These are phyloP conservation scores for Stephania cephalantha DNA, from an alignment of 164 flowering plant species.

Conservation along the genomic window DNA sequence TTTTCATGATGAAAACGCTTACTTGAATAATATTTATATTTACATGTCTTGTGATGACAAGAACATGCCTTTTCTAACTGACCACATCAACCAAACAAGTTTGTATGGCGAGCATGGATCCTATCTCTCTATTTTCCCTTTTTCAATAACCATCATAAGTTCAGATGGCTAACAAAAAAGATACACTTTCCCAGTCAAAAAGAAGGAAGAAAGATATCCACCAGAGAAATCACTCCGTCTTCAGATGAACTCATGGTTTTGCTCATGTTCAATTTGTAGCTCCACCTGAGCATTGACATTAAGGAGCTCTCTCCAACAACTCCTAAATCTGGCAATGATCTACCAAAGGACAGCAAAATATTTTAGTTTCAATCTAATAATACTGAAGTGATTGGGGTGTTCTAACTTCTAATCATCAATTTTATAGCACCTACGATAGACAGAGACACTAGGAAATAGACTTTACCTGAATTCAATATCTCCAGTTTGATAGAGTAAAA, in stretches of 20 bases:
- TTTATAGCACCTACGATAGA: neutral
- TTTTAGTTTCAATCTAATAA: neutral
- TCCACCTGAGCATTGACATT: slow-evolving; percentile 70
- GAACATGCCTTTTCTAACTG: too few relatives aligned
- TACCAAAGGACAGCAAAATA: slow-evolving; percentile 22
- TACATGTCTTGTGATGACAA: too few relatives aligned
- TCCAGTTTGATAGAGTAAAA: slow-evolving; percentile 68
- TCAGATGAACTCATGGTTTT: slow-evolving; percentile 46
- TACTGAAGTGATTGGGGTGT: neutral
- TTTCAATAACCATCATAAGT: neutral
- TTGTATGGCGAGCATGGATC: too few relatives aligned
- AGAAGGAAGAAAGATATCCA: slow-evolving; percentile 23
- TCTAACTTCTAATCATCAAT: neutral
- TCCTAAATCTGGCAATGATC: slow-evolving; percentile 72
- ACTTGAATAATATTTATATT: too few relatives aligned
- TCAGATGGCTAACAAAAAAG: neutral
- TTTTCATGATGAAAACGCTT: too few relatives aligned
- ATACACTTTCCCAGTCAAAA: neutral
- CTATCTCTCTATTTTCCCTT: too few relatives aligned
- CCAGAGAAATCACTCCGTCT: slow-evolving; percentile 58
- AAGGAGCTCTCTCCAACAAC: slow-evolving; percentile 52
- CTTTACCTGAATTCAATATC: slow-evolving; percentile 49
- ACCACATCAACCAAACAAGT: too few relatives aligned
- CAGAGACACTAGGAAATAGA: neutral
- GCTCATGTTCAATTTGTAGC: slow-evolving; percentile 61